These are phyloP conservation scores for Eimeria falciformis DNA, from an alignment of 169 alveolate genomes.

Conservation along the genomic window DNA sequence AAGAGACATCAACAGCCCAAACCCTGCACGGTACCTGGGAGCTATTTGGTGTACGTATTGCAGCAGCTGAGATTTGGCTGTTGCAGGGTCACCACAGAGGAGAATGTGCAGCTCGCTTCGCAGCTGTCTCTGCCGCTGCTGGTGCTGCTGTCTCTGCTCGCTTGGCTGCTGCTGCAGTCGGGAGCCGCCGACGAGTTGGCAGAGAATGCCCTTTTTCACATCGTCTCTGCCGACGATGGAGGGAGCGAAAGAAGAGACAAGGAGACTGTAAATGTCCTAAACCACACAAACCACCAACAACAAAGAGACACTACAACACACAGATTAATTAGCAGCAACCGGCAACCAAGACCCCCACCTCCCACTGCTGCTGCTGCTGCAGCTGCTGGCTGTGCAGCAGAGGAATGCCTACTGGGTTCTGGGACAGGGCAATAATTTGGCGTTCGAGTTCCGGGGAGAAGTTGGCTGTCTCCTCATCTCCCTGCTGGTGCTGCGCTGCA, in stretches of 20 bases:
- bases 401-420: constrained; percentile 1
- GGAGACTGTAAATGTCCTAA: constrained; percentile 87
- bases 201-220: constrained; percentile 91
- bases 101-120: constrained; percentile 96
- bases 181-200: constrained; percentile 98
- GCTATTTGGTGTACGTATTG: constrained; percentile 83
- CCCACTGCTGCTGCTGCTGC: not conserved
- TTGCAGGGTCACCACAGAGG: constrained; percentile 99
- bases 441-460: constrained; percentile 49
- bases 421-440: constrained; percentile 40
- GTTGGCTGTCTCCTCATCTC: not conserved
- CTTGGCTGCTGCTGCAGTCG: constrained; percentile 82
- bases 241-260: constrained; percentile 98
- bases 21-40: constrained; percentile 54
- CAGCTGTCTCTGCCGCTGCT: constrained; percentile 49
- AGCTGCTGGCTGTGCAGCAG: constrained; percentile 13
- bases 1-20: not conserved
- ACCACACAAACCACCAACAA: not conserved
- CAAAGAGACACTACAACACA: not conserved
- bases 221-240: constrained; percentile 97
- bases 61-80: constrained; percentile 99
- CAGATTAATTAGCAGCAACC: not conserved
- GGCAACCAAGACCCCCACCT: not conserved
- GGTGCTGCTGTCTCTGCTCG: constrained; percentile 82
- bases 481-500: constrained; percentile 37